phyloP scores from a whole-genome alignment of 192 early-diverging fungal species.

The Gaertneriomyces semiglobifer region DNA sequence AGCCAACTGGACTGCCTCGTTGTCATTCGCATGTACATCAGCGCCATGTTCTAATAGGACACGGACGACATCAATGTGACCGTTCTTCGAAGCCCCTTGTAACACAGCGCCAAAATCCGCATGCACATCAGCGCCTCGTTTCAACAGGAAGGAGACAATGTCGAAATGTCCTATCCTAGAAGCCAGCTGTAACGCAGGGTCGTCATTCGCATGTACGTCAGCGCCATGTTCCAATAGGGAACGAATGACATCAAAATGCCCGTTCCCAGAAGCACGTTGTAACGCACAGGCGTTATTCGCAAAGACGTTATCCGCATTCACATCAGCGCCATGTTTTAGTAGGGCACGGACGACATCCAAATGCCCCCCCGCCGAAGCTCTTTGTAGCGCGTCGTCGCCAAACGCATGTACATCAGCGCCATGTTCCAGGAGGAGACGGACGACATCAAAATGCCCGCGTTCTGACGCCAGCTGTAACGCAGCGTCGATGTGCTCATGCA shows the following conservation, averaged over 20 bases:
- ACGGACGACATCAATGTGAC: neutral
- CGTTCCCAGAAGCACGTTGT: neutral
- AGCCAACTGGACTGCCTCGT: too few species aligned
- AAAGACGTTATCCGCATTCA: neutral
- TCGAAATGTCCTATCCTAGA: neutral
- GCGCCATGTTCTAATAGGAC: too few species aligned
- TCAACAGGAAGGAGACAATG: neutral
- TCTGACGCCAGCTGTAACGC: neutral
- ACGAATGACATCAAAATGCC: neutral
- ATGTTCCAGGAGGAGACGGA: neutral
- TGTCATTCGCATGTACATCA: too few species aligned
- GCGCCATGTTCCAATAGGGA: neutral
- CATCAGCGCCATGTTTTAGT: neutral
- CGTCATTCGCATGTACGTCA: neutral
- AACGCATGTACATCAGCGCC: neutral
- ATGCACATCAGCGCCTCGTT: neutral
- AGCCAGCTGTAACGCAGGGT: neutral
- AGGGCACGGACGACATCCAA: neutral
- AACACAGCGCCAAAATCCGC: neutral
- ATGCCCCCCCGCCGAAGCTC: neutral
- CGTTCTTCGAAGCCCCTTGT: neutral
- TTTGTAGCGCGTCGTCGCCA: neutral
- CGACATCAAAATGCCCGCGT: neutral
- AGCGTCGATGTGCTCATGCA: neutral
- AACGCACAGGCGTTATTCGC: too few species aligned